Evolutionary conservation across 2,329 filamentous ascomycete species (phyloP).

Genomic region (Nigrograna mackinnonii): DNA sequence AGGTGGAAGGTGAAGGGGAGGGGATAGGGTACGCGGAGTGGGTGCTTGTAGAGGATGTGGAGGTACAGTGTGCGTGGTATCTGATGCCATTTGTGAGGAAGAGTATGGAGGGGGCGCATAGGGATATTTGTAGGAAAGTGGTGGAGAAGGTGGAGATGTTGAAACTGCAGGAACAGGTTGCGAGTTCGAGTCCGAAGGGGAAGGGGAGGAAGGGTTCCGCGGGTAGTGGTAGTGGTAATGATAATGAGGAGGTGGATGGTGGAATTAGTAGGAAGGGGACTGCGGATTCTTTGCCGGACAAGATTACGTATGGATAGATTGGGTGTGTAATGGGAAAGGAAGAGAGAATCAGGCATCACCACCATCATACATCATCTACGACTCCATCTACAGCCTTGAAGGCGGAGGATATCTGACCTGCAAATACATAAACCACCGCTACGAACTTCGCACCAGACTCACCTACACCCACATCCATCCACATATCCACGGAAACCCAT

Average conservation of each 20-base stretch:
- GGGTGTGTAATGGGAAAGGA: no score
- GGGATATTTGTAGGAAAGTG: slow-evolving; percentile 35
- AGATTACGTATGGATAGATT: slow-evolving; percentile 5
- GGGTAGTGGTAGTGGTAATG: slow-evolving; percentile 3
- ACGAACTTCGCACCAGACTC: no score
- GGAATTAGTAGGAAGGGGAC: slow-evolving; percentile 4
- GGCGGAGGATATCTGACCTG: no score
- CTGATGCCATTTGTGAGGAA: slow-evolving; percentile 39
- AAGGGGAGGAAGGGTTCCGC: slow-evolving; percentile 12
- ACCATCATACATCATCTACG: no score
- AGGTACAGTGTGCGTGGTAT: slow-evolving; percentile 35
- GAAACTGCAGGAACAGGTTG: slow-evolving; percentile 20
- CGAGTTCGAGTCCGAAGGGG: slow-evolving; percentile 17
- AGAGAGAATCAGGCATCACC: no score
- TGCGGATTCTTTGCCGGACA: slow-evolving; percentile 8
- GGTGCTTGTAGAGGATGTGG: slow-evolving; percentile 39
- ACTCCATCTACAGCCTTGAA: no score
- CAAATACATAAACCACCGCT: no score
- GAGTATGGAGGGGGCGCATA: slow-evolving; percentile 37
- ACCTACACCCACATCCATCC: no score
- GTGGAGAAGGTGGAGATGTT: slow-evolving; percentile 34
- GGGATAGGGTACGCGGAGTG: slow-evolving; percentile 35
- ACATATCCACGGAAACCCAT: no score
- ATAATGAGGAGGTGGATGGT: no score
- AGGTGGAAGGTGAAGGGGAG: slow-evolving; percentile 34